phyloP scores from a whole-genome alignment of 495 filamentous ascomycete genomes.

The Pseudotulostoma volvatum region DNA sequence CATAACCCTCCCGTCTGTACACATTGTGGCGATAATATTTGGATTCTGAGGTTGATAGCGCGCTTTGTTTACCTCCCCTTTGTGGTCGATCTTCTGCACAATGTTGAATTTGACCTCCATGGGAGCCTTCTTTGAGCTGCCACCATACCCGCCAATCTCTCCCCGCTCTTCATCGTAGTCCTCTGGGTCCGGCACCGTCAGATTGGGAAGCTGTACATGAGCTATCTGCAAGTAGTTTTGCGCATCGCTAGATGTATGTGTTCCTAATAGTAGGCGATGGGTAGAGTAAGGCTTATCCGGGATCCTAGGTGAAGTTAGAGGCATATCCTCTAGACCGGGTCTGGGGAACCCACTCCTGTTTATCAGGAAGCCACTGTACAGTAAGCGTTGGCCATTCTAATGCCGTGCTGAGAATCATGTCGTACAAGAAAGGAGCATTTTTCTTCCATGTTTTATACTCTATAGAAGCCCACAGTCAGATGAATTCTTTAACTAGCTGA shows the following conservation, averaged over 20 bases:
- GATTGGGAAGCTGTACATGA: slow-evolving; percentile 76
- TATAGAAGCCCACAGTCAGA: slow-evolving; percentile 24
- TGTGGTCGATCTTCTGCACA: slow-evolving; percentile 90
- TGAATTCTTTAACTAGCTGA: slow-evolving; percentile 2
- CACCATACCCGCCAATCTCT: slow-evolving; percentile 85
- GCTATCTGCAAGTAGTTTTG: slow-evolving; percentile 93
- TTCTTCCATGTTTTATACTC: slow-evolving; percentile 99
- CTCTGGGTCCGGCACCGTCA: slow-evolving; percentile 48
- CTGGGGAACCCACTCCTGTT: slow-evolving; percentile 47
- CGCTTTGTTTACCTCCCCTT: slow-evolving; percentile 95
- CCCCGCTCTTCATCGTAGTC: slow-evolving; percentile 85
- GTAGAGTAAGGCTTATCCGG: slow-evolving; percentile 75
- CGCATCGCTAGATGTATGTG: slow-evolving; percentile 75
- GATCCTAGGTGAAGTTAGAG: slow-evolving; percentile 28
- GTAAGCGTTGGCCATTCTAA: slow-evolving; percentile 97
- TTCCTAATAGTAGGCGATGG: slow-evolving; percentile 84
- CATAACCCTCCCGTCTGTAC: slow-evolving; percentile 69
- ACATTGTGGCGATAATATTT: slow-evolving; percentile 90
- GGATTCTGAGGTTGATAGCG: slow-evolving; percentile 96
- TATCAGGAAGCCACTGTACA: slow-evolving; percentile 95
- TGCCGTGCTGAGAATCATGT: slow-evolving; percentile 84
- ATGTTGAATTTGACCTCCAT: slow-evolving; percentile 72
- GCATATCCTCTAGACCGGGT: not conserved
- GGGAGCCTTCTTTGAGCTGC: slow-evolving; percentile 42
- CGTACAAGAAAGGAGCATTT: slow-evolving; percentile 95